Conservation (phyloP, 2,329 filamentous ascomycete species). For the Hirsutella rhossiliensis region DNA sequence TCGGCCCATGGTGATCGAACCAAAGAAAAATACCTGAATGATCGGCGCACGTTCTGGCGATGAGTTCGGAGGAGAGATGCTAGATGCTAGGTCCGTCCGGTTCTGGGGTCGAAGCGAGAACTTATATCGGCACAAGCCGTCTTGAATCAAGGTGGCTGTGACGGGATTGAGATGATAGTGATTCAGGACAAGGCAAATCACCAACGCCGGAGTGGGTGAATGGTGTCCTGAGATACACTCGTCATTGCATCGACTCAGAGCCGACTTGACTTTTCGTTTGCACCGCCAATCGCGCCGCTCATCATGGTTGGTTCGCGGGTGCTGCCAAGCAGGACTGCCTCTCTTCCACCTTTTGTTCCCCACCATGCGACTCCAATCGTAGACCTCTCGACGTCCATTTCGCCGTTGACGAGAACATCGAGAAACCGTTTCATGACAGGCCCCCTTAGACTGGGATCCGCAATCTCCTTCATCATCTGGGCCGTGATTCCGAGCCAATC, state of each 20-base stretch:
- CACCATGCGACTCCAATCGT: slow-evolving; percentile 77
- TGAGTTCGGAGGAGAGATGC: too few relatives aligned
- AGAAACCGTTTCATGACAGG: slow-evolving; percentile 61
- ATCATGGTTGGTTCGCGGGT: slow-evolving; percentile 26
- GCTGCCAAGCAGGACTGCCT: slow-evolving; percentile 28
- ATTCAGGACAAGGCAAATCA: too few relatives aligned
- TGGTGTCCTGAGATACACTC: too few relatives aligned
- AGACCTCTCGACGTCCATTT: slow-evolving; percentile 80
- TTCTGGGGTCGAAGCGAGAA: too few relatives aligned
- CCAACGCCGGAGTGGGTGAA: too few relatives aligned
- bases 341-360: slow-evolving; percentile 48
- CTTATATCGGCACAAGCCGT: too few relatives aligned
- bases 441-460: slow-evolving; percentile 48
- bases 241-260: slow-evolving; percentile 14
- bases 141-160: too few relatives aligned
- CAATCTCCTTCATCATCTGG: slow-evolving; percentile 51
- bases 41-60: too few relatives aligned
- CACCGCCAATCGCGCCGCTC: slow-evolving; percentile 38
- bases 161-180: too few relatives aligned
- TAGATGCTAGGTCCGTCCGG: too few relatives aligned
- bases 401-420: slow-evolving; percentile 66
- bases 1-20: too few relatives aligned
- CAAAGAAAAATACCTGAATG: too few relatives aligned
- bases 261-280: slow-evolving; percentile 17
- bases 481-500: slow-evolving; percentile 72